Conservation (phyloP, 305 asterid species). For the Solanum hybrid region DNA sequence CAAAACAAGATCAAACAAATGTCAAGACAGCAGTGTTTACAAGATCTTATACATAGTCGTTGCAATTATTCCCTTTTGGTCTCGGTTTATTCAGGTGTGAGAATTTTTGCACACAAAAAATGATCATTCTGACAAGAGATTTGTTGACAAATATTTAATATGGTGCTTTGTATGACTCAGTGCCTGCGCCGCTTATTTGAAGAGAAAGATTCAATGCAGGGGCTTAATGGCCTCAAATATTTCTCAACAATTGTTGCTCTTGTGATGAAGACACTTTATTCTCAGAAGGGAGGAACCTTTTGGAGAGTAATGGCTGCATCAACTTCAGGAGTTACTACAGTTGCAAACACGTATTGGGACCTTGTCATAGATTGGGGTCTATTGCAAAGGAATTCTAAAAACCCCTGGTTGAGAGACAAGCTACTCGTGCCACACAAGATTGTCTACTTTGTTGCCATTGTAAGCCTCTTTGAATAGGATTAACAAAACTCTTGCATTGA, state of each 20-base stretch:
- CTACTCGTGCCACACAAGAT: slow-evolving; percentile 55
- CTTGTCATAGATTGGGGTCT: slow-evolving; percentile 79
- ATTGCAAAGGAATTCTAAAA: slow-evolving; percentile 34
- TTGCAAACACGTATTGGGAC: slow-evolving; percentile 71
- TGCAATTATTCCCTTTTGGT: slow-evolving; percentile 66
- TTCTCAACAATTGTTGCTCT: slow-evolving; percentile 65
- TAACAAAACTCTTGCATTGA: not conserved
- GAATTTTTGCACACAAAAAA: not conserved
- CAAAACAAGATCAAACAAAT: slow-evolving; percentile 34
- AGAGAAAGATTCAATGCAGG: slow-evolving; percentile 43
- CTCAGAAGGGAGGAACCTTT: slow-evolving; percentile 15
- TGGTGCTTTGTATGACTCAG: slow-evolving; percentile 16
- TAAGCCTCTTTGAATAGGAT: slow-evolving; percentile 19
- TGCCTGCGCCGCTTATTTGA: slow-evolving; percentile 57
- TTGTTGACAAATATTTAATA: not conserved
- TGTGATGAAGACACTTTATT: slow-evolving; percentile 48
- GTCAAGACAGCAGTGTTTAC: slow-evolving; percentile 17
- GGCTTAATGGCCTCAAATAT: slow-evolving; percentile 49
- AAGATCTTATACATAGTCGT: slow-evolving; percentile 32
- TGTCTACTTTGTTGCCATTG: slow-evolving; percentile 68
- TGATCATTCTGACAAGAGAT: not conserved
- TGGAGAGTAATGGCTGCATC: slow-evolving; percentile 50
- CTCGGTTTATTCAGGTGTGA: slow-evolving; percentile 71
- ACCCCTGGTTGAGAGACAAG: slow-evolving; percentile 82
- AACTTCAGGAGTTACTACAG: slow-evolving; percentile 58